A percentile compares a stretch with the other conserved stretches of the same genome.
These are phyloP conservation scores for Vitis hybrid DNA, from an alignment of 177 flowering plant species.

Conservation along the genomic window DNA sequence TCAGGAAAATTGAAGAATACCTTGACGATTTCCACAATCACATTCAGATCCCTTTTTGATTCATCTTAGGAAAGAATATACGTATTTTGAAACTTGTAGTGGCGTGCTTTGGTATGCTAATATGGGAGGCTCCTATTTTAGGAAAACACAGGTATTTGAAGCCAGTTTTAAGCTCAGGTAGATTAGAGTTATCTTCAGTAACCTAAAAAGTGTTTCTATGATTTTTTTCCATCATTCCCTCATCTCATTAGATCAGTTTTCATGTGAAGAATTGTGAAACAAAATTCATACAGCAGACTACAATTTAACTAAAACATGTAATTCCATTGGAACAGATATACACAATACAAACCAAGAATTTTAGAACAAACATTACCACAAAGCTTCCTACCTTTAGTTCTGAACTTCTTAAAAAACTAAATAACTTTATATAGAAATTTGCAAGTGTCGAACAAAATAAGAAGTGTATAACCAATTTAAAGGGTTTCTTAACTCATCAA, in stretches of 20 bases:
- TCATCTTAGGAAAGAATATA: neutral
- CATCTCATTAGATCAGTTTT: neutral
- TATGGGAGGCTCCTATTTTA: neutral
- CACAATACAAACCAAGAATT: neutral
- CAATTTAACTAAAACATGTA: neutral
- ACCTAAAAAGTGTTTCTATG: neutral
- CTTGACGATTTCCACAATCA: no score
- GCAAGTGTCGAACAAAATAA: no score
- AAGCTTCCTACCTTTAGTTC: constrained; percentile 1
- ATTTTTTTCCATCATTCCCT: neutral
- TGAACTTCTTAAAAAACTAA: neutral
- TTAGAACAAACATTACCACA: neutral
- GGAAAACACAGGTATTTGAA: no score
- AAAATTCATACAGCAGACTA: neutral
- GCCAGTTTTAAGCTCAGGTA: neutral
- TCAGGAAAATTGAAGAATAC: no score
- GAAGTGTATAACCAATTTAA: no score
- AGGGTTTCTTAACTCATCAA: no score
- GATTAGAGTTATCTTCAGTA: neutral
- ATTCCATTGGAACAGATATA: neutral
- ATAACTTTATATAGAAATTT: no score
- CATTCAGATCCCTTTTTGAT: neutral
- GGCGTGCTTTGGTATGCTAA: neutral
- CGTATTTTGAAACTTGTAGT: neutral
- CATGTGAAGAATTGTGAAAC: neutral